Percentiles rank a stretch among this genome's conserved stretches.
phyloP scores from a whole-genome alignment of 768 basidiomycete genomes.

The Mycena crocata region DNA sequence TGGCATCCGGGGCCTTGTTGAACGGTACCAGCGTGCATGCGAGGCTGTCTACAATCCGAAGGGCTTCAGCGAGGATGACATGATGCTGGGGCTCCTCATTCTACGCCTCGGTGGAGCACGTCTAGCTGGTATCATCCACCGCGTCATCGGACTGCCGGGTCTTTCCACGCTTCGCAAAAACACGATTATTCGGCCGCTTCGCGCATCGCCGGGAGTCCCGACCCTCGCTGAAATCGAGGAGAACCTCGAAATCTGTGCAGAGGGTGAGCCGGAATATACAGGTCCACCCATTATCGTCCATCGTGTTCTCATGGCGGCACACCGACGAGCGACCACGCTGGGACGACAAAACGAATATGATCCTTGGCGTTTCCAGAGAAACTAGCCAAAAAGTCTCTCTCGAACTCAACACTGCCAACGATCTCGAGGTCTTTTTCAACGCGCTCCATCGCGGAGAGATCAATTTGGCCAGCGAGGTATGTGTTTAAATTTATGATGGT shows the following conservation, averaged over 20 bases:
- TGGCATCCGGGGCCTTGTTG: constrained; percentile 34
- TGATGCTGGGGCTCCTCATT: constrained; percentile 1
- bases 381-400: background rate
- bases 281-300: background rate
- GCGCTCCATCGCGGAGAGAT: background rate
- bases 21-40: constrained; percentile 29
- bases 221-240: background rate
- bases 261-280: background rate
- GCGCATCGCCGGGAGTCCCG: background rate
- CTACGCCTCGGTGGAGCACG: constrained; percentile 4
- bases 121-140: constrained; percentile 5
- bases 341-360: constrained; percentile 8
- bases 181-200: background rate
- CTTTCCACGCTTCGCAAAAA: background rate
- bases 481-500: background rate
- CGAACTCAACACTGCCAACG: constrained; percentile 1
- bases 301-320: constrained; percentile 9
- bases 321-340: constrained; percentile 9
- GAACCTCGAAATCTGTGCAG: constrained; percentile 1
- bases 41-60: constrained; percentile 32
- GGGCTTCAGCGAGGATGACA: constrained; percentile 36
- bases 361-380: background rate
- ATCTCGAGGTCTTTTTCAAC: constrained; percentile 3
- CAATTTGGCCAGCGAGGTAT: constrained; percentile 13
- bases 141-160: background rate